Evolutionary conservation across 2,329 filamentous ascomycete species (phyloP).

Genomic region (Apiospora saccharicola): DNA sequence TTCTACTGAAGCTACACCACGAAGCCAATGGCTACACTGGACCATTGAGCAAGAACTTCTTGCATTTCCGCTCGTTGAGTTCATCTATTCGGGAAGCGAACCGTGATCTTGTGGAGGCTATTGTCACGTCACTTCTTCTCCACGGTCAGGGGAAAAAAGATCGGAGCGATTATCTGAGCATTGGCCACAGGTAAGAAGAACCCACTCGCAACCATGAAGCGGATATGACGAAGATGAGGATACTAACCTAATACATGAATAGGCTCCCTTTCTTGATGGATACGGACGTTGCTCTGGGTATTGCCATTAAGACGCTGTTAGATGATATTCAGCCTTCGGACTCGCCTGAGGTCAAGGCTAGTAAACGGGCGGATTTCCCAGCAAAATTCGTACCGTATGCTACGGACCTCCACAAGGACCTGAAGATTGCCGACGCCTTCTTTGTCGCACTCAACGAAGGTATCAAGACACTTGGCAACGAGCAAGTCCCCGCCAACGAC

Average conservation of each 20-base stretch:
- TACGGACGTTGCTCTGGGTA: slow-evolving; percentile 77
- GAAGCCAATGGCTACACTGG: slow-evolving; percentile 91
- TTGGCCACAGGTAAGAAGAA: slow-evolving; percentile 73
- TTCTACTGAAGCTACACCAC: slow-evolving; percentile 82
- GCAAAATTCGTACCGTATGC: slow-evolving; percentile 64
- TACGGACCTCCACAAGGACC: slow-evolving; percentile 64
- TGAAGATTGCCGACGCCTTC: slow-evolving; percentile 64
- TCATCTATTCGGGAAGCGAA: slow-evolving; percentile 80
- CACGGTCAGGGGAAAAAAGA: slow-evolving; percentile 79
- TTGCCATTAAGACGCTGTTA: slow-evolving; percentile 81
- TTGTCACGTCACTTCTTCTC: slow-evolving; percentile 81
- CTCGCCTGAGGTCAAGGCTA: slow-evolving; percentile 53
- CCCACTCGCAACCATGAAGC: background rate
- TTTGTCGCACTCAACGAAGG: slow-evolving; percentile 65
- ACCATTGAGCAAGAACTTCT: slow-evolving; percentile 86
- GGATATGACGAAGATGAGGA: no score
- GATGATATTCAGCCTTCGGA: slow-evolving; percentile 72
- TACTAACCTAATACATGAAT: slow-evolving; percentile 31
- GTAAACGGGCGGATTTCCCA: slow-evolving; percentile 59
- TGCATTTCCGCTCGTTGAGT: slow-evolving; percentile 86
- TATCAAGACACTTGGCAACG: slow-evolving; percentile 59
- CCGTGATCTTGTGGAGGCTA: slow-evolving; percentile 84
- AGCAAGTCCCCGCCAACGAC: slow-evolving; percentile 55
- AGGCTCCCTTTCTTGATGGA: slow-evolving; percentile 74
- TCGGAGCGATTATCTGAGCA: slow-evolving; percentile 68